Base-by-base conservation (phyloP, 2,329 filamentous ascomycete species). In the Calonectria multiphialidica region DNA sequence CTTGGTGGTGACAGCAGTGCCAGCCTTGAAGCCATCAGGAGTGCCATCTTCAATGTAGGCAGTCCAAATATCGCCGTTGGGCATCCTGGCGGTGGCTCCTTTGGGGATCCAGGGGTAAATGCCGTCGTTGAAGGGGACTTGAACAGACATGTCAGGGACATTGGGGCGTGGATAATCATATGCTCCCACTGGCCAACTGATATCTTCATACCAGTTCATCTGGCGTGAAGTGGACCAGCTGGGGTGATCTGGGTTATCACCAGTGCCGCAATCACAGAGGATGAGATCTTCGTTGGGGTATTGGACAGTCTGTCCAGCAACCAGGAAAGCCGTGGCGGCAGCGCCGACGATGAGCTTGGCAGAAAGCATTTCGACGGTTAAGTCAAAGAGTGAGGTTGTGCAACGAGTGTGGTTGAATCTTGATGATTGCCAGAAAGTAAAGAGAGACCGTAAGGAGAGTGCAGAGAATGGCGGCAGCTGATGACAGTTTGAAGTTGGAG, bases 221-320 rank as follows among this genome's bases (percentile, higher is more conserved):
- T 86, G 84, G 47, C 84, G 84, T 53, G 84, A 86, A 6, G 84
- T 86, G 8, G 84, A 86, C 84, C 84, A 86, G 40, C 78, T 80
- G 12, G 80, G 77, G 47, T 86, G 82, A 8, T 80, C 79, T n/a
- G 81, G 78, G 75, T 86, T 84, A 70, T 84, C 82, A 7, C 84
- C 84, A 67, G 86, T 85, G 35, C 84, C 84, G 67, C 84, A 86
- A 65, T 86, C 84, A 35, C 83, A 84, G 57, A 86, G 82, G 45
- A 86, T 79, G 45, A 86, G 82, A 18, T 85, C 81, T 73, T 84
- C 83, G 16, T 81, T 79, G 40, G 78, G 77, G 42, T 80, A 76
- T 66, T 77, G 77, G 64, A 83, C 76, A 57, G 76, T 78, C 16
- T 73, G 68, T 25, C 62, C 68, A 13, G 75, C 42, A 37, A 74